phyloP scores from a whole-genome alignment of 306 rosid genomes.

The Argentina anserina region DNA sequence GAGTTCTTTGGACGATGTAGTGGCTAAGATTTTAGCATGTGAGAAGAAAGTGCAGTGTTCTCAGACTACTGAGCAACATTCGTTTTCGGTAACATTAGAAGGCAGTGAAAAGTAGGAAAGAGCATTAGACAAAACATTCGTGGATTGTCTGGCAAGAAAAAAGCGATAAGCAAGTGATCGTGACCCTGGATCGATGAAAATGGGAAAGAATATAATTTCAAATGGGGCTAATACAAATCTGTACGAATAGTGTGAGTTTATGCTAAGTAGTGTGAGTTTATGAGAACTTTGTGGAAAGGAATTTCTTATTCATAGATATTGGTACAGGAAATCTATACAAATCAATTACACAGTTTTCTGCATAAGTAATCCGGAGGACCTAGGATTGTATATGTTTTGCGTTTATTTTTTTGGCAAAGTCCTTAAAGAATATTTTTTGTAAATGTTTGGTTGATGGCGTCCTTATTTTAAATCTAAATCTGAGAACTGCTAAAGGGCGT shows the following conservation, averaged over 20 bases:
- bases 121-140: background rate
- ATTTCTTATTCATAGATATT: background rate
- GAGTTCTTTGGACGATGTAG: background rate
- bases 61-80: no score
- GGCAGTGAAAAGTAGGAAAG: background rate
- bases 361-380: background rate
- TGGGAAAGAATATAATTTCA: background rate
- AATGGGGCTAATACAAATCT: background rate
- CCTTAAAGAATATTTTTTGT: background rate
- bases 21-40: background rate
- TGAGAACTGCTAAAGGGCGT: background rate
- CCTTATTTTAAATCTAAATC: background rate
- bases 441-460: background rate
- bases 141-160: background rate
- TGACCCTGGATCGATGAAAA: background rate
- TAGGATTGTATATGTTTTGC: background rate
- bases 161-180: background rate
- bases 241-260: no score
- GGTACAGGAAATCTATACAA: background rate
- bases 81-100: background rate
- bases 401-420: background rate
- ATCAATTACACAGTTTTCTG: background rate
- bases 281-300: background rate
- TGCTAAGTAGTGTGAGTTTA: background rate
- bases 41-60: background rate